Percentiles rank a stretch among this genome's conserved stretches.
phyloP scores from a whole-genome alignment of 129 eudicot species.

The Kitagawia praeruptora region DNA sequence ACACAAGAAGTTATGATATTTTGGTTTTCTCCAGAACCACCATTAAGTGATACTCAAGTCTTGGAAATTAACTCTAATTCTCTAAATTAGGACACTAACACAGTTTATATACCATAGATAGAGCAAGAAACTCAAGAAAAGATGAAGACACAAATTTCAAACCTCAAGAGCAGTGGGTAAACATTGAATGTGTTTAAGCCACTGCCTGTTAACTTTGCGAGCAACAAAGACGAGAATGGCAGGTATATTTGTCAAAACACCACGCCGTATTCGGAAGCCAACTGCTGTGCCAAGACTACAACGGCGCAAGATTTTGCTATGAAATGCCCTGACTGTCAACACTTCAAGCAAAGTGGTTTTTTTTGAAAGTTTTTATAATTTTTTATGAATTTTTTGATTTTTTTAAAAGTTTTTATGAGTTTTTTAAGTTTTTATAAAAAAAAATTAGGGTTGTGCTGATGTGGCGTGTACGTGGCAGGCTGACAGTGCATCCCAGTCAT shows the following conservation, averaged over 20 bases:
- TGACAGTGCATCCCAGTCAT: too few relatives aligned
- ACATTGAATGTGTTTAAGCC: slow-evolving; percentile 60
- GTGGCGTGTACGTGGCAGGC: too few relatives aligned
- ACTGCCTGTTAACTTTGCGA: slow-evolving; percentile 63
- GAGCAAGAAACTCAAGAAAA: slow-evolving; percentile 11
- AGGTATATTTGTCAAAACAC: slow-evolving; percentile 63
- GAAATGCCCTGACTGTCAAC: slow-evolving; percentile 75
- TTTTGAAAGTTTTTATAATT: too few relatives aligned
- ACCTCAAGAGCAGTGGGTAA: slow-evolving; percentile 84
- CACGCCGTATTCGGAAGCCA: slow-evolving; percentile 60
- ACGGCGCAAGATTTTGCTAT: slow-evolving; percentile 50
- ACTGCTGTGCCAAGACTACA: slow-evolving; percentile 79
- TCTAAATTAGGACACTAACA: background rate
- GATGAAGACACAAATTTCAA: slow-evolving; percentile 10
- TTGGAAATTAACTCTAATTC: background rate
- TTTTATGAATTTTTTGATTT: too few relatives aligned
- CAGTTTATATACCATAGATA: background rate
- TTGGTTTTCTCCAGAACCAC: background rate
- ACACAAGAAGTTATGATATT: background rate
- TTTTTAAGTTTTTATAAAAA: too few relatives aligned
- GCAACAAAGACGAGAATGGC: slow-evolving; percentile 88
- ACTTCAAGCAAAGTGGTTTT: slow-evolving; percentile 66
- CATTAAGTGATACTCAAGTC: background rate
- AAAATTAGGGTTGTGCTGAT: too few relatives aligned
- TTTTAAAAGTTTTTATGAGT: too few relatives aligned